A percentile compares a stretch with the other conserved stretches of the same genome.
Conservation (phyloP, 108 stramenopile species). For the Aurantiochytrium sp. region DNA sequence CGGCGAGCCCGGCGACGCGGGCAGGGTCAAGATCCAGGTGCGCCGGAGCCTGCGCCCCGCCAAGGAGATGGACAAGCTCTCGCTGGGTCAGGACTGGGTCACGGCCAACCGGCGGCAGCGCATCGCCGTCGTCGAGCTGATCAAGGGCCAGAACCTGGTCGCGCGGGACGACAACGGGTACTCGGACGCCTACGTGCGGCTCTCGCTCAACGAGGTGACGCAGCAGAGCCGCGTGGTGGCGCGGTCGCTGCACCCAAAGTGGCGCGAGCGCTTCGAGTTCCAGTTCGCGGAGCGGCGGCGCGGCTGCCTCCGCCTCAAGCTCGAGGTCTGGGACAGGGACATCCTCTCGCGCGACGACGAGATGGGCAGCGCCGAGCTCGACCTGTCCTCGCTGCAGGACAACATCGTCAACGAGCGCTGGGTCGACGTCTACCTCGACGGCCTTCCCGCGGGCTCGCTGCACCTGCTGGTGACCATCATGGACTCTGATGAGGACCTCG, state of each 20-base stretch:
- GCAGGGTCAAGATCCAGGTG: not conserved
- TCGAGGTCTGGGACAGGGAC: constrained; percentile 5
- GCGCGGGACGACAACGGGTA: not conserved
- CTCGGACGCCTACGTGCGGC: not conserved
- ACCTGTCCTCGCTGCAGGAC: not conserved
- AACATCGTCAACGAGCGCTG: not conserved
- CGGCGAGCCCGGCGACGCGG: not conserved
- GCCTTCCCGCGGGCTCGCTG: not conserved
- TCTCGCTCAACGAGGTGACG: not conserved
- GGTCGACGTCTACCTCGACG: not conserved
- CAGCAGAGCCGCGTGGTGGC: not conserved
- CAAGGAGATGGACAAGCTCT: not conserved
- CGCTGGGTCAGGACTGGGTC: not conserved
- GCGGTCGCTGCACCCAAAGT: not conserved
- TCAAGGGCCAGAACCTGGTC: not conserved
- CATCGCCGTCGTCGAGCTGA: not conserved
- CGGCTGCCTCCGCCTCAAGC: not conserved
- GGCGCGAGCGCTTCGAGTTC: not conserved
- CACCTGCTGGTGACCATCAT: not conserved
- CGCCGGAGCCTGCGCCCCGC: not conserved
- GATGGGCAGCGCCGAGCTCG: not conserved
- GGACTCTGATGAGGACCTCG: not conserved
- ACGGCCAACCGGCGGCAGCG: not conserved
- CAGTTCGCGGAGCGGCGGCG: not conserved
- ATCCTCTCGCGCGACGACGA: constrained; percentile 12